Evolutionary conservation across 768 basidiomycete genomes (phyloP), one percentile per base, ranked within the genome.

Genomic region (Lentinula lateritia): DNA sequence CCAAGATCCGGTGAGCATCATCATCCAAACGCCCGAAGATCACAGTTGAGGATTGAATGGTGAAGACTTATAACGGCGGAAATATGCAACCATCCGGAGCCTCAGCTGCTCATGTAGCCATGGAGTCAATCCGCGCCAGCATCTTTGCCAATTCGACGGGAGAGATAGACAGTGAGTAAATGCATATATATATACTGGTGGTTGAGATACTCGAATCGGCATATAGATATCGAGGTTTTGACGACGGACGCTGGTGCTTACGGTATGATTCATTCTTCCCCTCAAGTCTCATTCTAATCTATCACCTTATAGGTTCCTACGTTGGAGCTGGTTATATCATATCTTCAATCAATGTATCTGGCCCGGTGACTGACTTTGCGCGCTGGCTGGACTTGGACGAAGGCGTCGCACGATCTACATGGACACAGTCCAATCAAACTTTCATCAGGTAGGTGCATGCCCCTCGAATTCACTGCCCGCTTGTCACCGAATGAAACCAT

Each of bases 371-470:
- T 6, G 74, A 82, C 63, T 90, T 87, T 66, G 76, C 70, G 28
- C 80, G 90, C 28, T 90, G 86, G 83, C 75, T 92, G 36, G 88
- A 92, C 63, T 73, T 92, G 35, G 88, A 91, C 62, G 72, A 81
- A 62, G 87, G 78, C 2, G 71, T 87, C 38, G 77, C 81, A 7
- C 77, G 80, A 35, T 84, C 87, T 0, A 74, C 74, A 1, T 91
- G 90, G 89, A 79, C 79, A 0, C 83, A 87, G 66, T 75, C 70
- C 32, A 76, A 75, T 23, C 69, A 68, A 6, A 71, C 74, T 13
- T 83, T 83, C 50, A 70, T 74, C 57, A 79, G 89, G 88, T 86
- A 66, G 52, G 69, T 61, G 15, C 32, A 18, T 23, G 48, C 46
- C 32, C 1, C 20, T 52, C 15, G 23, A 66, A 66, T 12, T 63